Base-by-base conservation (phyloP, 2,329 filamentous ascomycete genomes). In the Hymenoscyphus infarciens region DNA sequence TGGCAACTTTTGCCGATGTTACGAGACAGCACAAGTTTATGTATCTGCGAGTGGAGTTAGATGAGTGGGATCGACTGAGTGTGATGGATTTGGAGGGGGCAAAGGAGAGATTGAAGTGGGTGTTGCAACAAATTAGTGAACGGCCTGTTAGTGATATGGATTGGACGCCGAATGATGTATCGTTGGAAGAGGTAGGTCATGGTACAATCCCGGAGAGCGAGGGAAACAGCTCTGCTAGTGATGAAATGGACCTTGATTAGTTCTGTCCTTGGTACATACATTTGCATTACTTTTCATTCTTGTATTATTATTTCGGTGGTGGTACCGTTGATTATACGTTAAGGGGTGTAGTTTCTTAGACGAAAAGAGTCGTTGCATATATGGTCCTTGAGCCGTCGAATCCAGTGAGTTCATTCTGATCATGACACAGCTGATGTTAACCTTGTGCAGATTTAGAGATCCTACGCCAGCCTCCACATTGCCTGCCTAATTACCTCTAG, bases 121-220 rank as follows among this genome's bases (percentile, higher is more conserved):
- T 68, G 10, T 61, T 74, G 22, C 61, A 67, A 54, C 65, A 67
- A n/a, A 72, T 73, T 52, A 68, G 68, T 49, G 72, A 74, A 59
- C 54, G 63, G 10, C 70, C 70, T 1, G 63, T 74, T 35, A 67
- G 72, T 61, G 71, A 72, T 61, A 73, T 74, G 72, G 72, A 74
- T 64, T 74, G 72, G 72, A 72, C 72, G 11, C 70, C 71, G 11
- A 73, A 73, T 62, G 25, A 63, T 27, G 67, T 70, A 22, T 71
- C 68, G n/a, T 63, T 73, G 10, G 53, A 71, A 59, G 67, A 73
- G 62, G 45, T 71, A n/a, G 59, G 56, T n/a, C 39, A 56, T 25
- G 62, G 39, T 42, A 7, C 19, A n/a, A n/a, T n/a, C n/a, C n/a
- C n/a, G n/a, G n/a, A n/a, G n/a, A n/a, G n/a, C n/a, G n/a, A n/a